Conservation (phyloP, 306 rosid species). For the Delonix regia region DNA sequence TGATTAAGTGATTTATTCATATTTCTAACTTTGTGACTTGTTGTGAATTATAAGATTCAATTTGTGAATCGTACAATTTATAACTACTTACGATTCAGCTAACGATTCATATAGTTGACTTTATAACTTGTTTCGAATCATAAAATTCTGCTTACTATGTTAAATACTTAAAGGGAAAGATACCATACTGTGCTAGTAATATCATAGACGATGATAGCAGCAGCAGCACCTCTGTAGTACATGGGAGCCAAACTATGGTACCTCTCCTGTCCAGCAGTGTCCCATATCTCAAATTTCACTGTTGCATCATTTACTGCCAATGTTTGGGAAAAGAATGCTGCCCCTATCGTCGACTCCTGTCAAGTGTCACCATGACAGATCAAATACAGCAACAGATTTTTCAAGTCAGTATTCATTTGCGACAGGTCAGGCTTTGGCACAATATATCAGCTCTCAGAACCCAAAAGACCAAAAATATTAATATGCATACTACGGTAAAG, state of each 20-base stretch:
- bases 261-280: conserved; percentile 69
- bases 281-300: conserved; percentile 69
- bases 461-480: background rate
- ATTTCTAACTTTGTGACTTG: too few species aligned
- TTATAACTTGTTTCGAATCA: too few species aligned
- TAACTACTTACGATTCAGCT: too few species aligned
- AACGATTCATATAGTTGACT: too few species aligned
- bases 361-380: conserved; percentile 26
- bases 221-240: conserved; percentile 76
- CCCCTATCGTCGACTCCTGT: conserved; percentile 73
- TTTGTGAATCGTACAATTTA: too few species aligned
- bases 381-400: conserved; percentile 29
- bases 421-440: background rate
- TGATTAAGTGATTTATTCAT: too few species aligned
- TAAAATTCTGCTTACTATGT: too few species aligned
- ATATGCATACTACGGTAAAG: background rate
- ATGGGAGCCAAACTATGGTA: conserved; percentile 73
- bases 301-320: conserved; percentile 67
- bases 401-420: background rate
- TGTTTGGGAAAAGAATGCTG: conserved; percentile 68
- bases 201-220: conserved; percentile 70
- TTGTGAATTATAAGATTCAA: too few species aligned
- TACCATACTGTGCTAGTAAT: conserved; percentile 55
- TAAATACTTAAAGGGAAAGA: conserved; percentile 32
- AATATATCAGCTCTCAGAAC: conserved; percentile 22